These are phyloP conservation scores for Candida germanica DNA, from an alignment of 805 yeast species.

Conservation along the genomic window DNA sequence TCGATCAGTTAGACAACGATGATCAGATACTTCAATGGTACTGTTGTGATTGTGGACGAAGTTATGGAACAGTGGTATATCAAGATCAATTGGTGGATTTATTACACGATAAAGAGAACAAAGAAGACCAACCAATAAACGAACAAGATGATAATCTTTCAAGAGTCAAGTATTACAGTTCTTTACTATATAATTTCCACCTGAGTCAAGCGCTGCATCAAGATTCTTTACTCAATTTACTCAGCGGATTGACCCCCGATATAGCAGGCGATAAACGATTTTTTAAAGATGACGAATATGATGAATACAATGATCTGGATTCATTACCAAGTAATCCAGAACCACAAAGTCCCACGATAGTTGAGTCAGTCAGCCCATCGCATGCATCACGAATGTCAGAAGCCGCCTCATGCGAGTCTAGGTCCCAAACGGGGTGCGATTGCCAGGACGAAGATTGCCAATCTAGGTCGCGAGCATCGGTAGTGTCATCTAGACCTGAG, in stretches of 20 bases:
- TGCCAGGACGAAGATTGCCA: no score
- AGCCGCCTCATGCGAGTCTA: no score
- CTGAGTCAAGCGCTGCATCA: neutral
- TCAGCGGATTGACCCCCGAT: conserved; percentile 4
- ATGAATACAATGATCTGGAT: neutral
- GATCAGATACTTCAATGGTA: conserved; percentile 39
- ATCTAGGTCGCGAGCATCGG: no score
- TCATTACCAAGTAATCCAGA: no score
- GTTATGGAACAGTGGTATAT: conserved; percentile 31
- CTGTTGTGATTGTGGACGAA: conserved; percentile 40
- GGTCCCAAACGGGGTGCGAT: no score
- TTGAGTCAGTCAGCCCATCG: no score
- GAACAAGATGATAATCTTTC: conserved; percentile 8
- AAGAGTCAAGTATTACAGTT: conserved; percentile 24
- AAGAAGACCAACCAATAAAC: neutral
- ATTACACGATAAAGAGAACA: conserved; percentile 1
- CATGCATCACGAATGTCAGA: no score
- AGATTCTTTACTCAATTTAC: conserved; percentile 2
- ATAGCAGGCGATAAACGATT: neutral
- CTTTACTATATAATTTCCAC: conserved; percentile 16
- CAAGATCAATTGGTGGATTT: conserved; percentile 13
- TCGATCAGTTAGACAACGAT: conserved; percentile 4
- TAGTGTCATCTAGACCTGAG: no score
- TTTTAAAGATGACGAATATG: conserved; percentile 1
- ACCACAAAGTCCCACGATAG: no score